Conservation (phyloP, 305 asterid species). For the Ruellia speciosa region DNA sequence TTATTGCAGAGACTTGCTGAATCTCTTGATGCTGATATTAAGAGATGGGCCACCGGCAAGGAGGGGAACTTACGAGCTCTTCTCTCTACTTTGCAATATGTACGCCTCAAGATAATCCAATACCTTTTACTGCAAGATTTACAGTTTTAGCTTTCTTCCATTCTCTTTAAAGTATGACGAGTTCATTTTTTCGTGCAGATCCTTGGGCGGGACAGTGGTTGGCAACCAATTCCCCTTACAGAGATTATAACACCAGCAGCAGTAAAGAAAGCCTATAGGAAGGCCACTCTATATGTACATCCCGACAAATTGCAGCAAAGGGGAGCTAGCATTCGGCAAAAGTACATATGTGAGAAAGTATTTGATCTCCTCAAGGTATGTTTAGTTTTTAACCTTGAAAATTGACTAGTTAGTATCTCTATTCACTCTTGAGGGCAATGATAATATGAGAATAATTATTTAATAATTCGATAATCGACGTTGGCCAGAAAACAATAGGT, state of each 20-base stretch:
- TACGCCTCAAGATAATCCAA: slow-evolving; percentile 24
- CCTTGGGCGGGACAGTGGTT: slow-evolving; percentile 77
- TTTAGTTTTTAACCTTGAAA: no score
- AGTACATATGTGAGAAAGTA: slow-evolving; percentile 83
- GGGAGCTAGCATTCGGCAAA: slow-evolving; percentile 84
- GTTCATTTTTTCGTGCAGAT: slow-evolving; percentile 39
- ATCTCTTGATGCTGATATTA: slow-evolving; percentile 80
- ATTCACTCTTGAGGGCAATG: no score
- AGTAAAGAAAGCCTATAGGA: slow-evolving; percentile 84
- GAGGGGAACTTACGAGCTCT: slow-evolving; percentile 94
- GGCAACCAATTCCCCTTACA: slow-evolving; percentile 78
- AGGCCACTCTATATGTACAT: slow-evolving; percentile 89
- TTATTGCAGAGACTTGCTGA: slow-evolving; percentile 75
- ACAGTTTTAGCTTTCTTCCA: neutral
- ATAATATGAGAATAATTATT: no score
- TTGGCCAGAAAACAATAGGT: no score
- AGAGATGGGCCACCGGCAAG: slow-evolving; percentile 91
- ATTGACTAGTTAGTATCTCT: no score
- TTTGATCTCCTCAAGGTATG: slow-evolving; percentile 87
- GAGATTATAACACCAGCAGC: slow-evolving; percentile 71
- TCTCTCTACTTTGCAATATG: slow-evolving; percentile 94
- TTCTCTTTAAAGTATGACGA: neutral
- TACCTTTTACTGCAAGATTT: neutral
- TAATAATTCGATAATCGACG: no score
- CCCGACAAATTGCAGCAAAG: slow-evolving; percentile 94